These are phyloP conservation scores for Stylonectria norvegica DNA, from an alignment of 2,329 filamentous ascomycete species.

Conservation along the genomic window DNA sequence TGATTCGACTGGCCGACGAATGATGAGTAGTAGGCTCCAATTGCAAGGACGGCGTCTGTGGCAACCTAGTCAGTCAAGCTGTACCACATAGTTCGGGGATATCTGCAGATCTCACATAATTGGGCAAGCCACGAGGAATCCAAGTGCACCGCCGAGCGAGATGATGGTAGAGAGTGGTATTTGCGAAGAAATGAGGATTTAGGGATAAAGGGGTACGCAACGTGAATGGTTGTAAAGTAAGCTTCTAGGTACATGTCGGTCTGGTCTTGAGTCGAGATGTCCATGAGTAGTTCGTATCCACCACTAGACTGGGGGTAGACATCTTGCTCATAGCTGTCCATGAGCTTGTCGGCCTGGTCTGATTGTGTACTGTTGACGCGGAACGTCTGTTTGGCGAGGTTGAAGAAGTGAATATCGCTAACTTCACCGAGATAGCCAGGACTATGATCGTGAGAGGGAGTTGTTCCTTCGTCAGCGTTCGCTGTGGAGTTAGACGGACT, in stretches of 20 bases:
- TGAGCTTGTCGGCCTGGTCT: conserved; percentile 16
- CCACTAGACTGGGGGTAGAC: not conserved
- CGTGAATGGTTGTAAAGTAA: conserved; percentile 34
- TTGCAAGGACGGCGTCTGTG: too few species aligned
- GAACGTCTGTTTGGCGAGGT: conserved; percentile 26
- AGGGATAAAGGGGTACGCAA: conserved; percentile 34
- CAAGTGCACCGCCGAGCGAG: too few species aligned
- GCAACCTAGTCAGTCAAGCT: too few species aligned
- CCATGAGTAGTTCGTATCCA: not conserved
- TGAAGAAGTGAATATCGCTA: conserved; percentile 37
- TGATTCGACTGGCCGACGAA: too few species aligned
- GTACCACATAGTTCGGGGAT: too few species aligned
- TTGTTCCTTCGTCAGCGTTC: not conserved
- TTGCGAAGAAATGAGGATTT: conserved; percentile 16
- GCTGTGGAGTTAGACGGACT: too few species aligned
- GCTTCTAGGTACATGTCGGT: conserved; percentile 10
- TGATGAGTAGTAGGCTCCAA: not conserved
- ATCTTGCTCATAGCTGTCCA: conserved; percentile 26
- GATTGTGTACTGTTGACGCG: not conserved
- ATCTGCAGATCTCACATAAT: too few species aligned
- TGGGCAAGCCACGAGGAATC: too few species aligned
- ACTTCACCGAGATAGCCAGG: conserved; percentile 30
- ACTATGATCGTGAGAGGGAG: not conserved
- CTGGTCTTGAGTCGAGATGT: conserved; percentile 4
- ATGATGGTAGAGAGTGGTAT: too few species aligned